Conservation (phyloP, 2,329 filamentous ascomycete species). For the Ophiostoma ulmi region DNA sequence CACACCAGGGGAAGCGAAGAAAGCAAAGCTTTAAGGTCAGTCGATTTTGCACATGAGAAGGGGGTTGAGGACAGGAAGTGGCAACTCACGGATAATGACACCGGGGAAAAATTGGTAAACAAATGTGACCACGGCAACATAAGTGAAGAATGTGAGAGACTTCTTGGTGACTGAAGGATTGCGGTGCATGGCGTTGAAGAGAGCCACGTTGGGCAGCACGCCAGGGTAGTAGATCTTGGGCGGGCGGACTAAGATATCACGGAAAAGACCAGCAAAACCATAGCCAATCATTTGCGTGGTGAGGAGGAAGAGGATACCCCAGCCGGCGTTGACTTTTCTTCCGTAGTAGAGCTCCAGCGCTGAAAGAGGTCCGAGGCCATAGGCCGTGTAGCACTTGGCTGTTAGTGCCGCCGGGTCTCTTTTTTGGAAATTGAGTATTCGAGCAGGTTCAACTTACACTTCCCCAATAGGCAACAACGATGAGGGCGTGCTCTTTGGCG, state of each 20-base stretch:
- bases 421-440: neutral
- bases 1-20: conserved; percentile 31
- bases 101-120: conserved; percentile 34
- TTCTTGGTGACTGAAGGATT: conserved; percentile 32
- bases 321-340: conserved; percentile 30
- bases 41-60: conserved; percentile 15
- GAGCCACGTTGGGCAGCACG: conserved; percentile 32
- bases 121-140: conserved; percentile 31
- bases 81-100: conserved; percentile 31
- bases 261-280: conserved; percentile 32
- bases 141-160: conserved; percentile 32
- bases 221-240: conserved; percentile 34
- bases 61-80: conserved; percentile 15
- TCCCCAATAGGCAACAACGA: conserved; percentile 35
- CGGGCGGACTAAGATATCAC: conserved; percentile 33
- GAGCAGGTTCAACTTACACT: conserved; percentile 24
- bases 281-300: conserved; percentile 34
- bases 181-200: conserved; percentile 34
- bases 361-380: conserved; percentile 33
- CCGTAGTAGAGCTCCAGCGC: conserved; percentile 33
- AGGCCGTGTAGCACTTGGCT: conserved; percentile 30
- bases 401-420: neutral
- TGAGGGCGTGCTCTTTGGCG: conserved; percentile 34
- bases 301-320: conserved; percentile 32
- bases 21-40: conserved; percentile 23